Conservation (phyloP, 2,329 filamentous ascomycete genomes). For the Anthostomella pinea region DNA sequence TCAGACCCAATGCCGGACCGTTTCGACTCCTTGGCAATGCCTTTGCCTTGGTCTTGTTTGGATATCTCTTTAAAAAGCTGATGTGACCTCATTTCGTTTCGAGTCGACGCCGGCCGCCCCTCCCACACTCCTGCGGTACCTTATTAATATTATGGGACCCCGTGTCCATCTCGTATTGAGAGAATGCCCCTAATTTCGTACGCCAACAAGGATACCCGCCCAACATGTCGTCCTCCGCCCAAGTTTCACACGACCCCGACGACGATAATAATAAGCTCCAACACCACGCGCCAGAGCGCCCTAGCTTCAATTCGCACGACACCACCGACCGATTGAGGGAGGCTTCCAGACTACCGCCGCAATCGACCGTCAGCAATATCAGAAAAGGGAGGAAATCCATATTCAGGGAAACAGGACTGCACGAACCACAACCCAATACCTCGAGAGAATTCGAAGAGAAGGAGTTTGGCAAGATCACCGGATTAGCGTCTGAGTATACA, state of each 20-base stretch:
- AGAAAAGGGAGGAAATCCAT: constrained; percentile 49
- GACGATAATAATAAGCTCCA: too few relatives aligned
- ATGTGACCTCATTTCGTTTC: constrained; percentile 25
- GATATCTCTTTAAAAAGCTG: constrained; percentile 13
- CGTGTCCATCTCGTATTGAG: constrained; percentile 6
- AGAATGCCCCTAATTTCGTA: too few relatives aligned
- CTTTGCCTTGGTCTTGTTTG: not conserved
- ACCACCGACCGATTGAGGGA: constrained; percentile 53
- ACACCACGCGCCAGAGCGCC: constrained; percentile 31
- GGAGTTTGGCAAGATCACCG: constrained; percentile 31
- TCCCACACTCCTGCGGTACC: constrained; percentile 8
- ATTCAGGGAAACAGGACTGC: constrained; percentile 50
- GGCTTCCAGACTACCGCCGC: constrained; percentile 38
- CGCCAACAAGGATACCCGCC: constrained; percentile 4
- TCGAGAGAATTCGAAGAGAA: constrained; percentile 33
- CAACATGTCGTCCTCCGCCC: constrained; percentile 26
- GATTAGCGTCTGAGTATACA: constrained; percentile 22
- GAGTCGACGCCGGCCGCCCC: constrained; percentile 10
- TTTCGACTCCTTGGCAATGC: too few relatives aligned
- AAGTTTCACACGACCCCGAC: constrained; percentile 16
- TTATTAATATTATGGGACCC: constrained; percentile 12
- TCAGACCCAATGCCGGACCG: too few relatives aligned
- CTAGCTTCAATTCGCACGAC: constrained; percentile 48
- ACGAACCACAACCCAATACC: too few relatives aligned
- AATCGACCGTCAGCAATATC: constrained; percentile 44